Evolutionary conservation across 176 grass and related monocot genomes (phyloP), one percentile per base, ranked within the genome.

Genomic region (Aegilops longissima): DNA sequence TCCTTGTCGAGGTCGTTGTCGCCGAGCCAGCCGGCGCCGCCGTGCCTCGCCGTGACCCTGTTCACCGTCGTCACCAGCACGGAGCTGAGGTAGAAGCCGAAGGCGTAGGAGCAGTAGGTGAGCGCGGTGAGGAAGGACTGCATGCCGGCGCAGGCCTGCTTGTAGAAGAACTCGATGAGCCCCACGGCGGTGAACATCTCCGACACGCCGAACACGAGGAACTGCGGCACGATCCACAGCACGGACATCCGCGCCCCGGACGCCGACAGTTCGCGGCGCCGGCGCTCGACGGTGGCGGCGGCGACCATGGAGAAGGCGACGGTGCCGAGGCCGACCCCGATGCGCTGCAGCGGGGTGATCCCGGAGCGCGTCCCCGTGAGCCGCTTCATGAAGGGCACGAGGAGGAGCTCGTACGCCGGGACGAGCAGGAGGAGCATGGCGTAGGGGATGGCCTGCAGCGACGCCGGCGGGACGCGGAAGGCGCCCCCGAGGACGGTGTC

Each of bases 81-180:
- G 0, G 96, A 98, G 84, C 96, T 98, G 67, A 98, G 82, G 92
- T 94, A 98, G 86, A 98, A 98, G 1, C 96, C 96, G 62, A 98
- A 98, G 13, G 96, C 93, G 87, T 98, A 98, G 35, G 96, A 98
- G 82, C 92, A 98, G 86, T 98, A 98, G 1, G 93, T 98, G 86
- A 98, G 90, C 86, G 96, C 93, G 24, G 96, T 98, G 70, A 96
- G 87, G 82, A 98, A 98, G 39, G 96, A 86, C 89, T 98, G 93
- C 93, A 98, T 98, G 27, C 93, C 91, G 51, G 82, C 91, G 87
- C 81, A 82, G 34, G 91, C 91, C 87, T 98, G 88, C 85, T 93
- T 96, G 94, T 98, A 98, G 96, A 98, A 98, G 88, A 98, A 98
- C 85, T 98, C 96, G 61, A 98, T 94, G 78, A 96, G 92, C 70